Conservation (phyloP, 371 early-diverging fungal species). For the Mucor mucedo region DNA sequence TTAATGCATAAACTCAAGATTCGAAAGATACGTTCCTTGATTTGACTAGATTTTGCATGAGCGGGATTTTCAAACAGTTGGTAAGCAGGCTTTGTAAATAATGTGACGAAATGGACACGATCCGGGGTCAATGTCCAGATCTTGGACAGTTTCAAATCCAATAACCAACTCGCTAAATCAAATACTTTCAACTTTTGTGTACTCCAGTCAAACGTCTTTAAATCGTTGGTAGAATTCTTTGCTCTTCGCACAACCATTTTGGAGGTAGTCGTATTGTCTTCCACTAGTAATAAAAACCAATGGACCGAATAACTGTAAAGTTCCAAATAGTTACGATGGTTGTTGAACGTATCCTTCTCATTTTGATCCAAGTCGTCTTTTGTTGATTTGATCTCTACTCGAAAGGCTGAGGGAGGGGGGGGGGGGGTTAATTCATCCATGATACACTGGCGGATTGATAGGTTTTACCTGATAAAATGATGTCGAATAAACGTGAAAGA, state of each 20-base stretch:
- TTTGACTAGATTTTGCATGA: constrained; percentile 59
- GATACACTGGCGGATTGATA: neutral
- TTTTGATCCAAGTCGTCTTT: constrained; percentile 64
- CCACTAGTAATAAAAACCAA: constrained; percentile 72
- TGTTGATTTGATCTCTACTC: constrained; percentile 63
- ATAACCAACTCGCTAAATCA: constrained; percentile 57
- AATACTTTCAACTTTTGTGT: constrained; percentile 58
- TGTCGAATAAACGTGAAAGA: constrained; percentile 56
- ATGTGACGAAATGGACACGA: constrained; percentile 76
- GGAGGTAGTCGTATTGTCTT: constrained; percentile 54
- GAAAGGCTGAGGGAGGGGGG: constrained; percentile 53
- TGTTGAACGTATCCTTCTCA: constrained; percentile 70
- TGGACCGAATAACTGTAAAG: constrained; percentile 78
- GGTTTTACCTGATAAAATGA: constrained; percentile 64
- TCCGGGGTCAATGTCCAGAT: constrained; percentile 84
- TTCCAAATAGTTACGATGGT: constrained; percentile 69
- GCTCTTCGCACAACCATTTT: constrained; percentile 31
- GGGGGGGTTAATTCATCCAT: neutral
- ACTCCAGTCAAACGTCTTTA: constrained; percentile 64
- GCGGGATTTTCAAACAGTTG: constrained; percentile 81
- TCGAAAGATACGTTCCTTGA: constrained; percentile 66
- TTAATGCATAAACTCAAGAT: constrained; percentile 71
- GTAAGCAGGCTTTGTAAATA: constrained; percentile 86
- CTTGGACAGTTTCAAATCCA: constrained; percentile 73
- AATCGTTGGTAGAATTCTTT: constrained; percentile 30